Evolutionary conservation across 2,329 filamentous ascomycete genomes (phyloP), one percentile per base, ranked within the genome.

Genomic region (Ustilaginoidea virens): DNA sequence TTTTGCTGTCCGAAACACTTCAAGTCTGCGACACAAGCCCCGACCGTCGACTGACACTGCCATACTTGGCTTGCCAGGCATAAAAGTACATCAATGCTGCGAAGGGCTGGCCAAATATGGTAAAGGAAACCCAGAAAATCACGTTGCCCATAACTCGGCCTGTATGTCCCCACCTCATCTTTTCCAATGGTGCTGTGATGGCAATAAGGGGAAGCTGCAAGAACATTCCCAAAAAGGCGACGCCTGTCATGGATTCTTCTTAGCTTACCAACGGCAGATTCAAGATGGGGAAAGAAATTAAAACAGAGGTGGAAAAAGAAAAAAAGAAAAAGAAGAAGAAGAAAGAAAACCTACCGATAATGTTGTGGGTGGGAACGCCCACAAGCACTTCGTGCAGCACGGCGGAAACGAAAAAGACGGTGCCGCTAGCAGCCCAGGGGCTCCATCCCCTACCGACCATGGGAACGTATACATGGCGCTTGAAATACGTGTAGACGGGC

Each of bases 31-130:
- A 5, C 25, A 22, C 15, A 6, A 26, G 33, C 3, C 35, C 20
- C 37, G 48, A 38, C 28, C 50, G 47, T 39, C 56, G 61, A 39
- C 69, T 81, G 14, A 86, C 77, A 43, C 77, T 85, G 9, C 90
- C 90, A 49, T 93, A 94, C 59, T 96, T 96, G 31, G 83, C 83
- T 56, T 96, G 87, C 87, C 90, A 98, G 2, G 86, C 86, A 49
- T 96, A 96, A 52, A 94, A 98, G 52, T 98, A 98, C 49, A 92
- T 64, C 35, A 98, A 59, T 1, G 83, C 86, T 1, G 83, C 90
- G 42, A 96, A 69, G 1, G 90, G 90, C 60, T 98, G 90, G 4
- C 90, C 90, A 9, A 98, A 79, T 3, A 96, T 71, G 39, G 87
- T 94, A 48, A 98, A 98, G 9, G 80, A 87, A 13, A 94, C 65